Conservation (phyloP, 306 rosid genomes). For the Cucurbita argyrosperma region DNA sequence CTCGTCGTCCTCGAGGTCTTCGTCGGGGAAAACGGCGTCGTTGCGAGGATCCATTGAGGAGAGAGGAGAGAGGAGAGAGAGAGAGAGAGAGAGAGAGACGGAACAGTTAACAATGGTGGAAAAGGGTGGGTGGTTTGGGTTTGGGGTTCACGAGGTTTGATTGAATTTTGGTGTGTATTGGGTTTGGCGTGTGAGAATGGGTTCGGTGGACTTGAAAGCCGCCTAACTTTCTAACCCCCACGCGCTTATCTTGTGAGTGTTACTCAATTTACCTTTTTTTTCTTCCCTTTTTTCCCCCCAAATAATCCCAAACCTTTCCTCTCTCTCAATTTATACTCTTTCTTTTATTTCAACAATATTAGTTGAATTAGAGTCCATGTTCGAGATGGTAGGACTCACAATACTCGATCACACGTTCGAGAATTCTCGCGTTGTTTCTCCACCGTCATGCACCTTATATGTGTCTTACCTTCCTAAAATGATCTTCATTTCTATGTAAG, state of each 20-base stretch:
- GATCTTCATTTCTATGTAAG: too few species aligned
- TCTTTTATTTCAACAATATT: too few species aligned
- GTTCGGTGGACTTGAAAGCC: background rate
- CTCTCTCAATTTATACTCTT: too few species aligned
- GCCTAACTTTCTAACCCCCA: background rate
- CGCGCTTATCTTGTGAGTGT: background rate
- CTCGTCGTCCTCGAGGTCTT: constrained; percentile 52
- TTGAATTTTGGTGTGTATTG: background rate
- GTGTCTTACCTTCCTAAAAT: too few species aligned
- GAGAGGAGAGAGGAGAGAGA: background rate
- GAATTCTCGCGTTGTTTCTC: too few species aligned
- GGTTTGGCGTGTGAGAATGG: background rate
- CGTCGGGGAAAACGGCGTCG: constrained; percentile 59
- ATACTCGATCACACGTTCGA: too few species aligned
- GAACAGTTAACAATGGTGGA: too few species aligned
- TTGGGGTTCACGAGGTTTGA: background rate
- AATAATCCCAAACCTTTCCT: too few species aligned
- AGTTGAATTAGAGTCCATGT: too few species aligned
- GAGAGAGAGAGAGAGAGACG: background rate
- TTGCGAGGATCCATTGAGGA: constrained; percentile 41
- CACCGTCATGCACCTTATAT: too few species aligned
- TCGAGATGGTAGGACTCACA: too few species aligned
- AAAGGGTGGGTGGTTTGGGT: background rate
- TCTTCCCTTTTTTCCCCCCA: too few species aligned
- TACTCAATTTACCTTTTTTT: background rate